Conservation (phyloP, 768 basidiomycete genomes). For the Chiua virens region DNA sequence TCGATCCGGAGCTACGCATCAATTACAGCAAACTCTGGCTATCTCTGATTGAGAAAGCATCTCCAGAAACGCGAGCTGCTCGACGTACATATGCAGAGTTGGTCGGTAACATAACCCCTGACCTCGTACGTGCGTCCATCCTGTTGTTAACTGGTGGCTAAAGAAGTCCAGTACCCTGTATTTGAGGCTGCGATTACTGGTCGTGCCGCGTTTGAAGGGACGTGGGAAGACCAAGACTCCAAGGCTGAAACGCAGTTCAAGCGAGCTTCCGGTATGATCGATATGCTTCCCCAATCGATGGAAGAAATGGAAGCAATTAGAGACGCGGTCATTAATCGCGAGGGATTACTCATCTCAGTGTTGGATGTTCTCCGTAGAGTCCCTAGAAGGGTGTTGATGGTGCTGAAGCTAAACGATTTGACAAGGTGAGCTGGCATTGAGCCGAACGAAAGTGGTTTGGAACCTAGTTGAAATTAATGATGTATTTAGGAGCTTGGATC, state of each 20-base stretch:
- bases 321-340: slow-evolving; percentile 75
- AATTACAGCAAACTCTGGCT: slow-evolving; percentile 92
- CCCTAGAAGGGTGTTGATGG: slow-evolving; percentile 82
- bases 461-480: not conserved
- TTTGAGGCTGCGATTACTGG: slow-evolving; percentile 94
- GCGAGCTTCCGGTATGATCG: slow-evolving; percentile 76
- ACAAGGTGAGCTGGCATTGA: slow-evolving; percentile 50
- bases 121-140: slow-evolving; percentile 56
- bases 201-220: slow-evolving; percentile 69
- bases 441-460: not conserved
- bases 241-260: slow-evolving; percentile 35
- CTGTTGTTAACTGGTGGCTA: not conserved
- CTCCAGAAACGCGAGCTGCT: slow-evolving; percentile 60
- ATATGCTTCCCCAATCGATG: slow-evolving; percentile 67
- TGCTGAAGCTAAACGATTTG: slow-evolving; percentile 83
- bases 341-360: slow-evolving; percentile 81
- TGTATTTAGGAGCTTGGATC: slow-evolving; percentile 67
- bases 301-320: slow-evolving; percentile 82
- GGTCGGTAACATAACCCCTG: slow-evolving; percentile 88
- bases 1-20: slow-evolving; percentile 74
- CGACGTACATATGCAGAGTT: slow-evolving; percentile 85
- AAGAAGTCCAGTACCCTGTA: slow-evolving; percentile 70
- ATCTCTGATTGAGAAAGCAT: slow-evolving; percentile 74
- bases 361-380: slow-evolving; percentile 86
- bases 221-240: slow-evolving; percentile 44